Base-by-base conservation (phyloP, 495 filamentous ascomycete species). In the Penicillium robsamsonii region DNA sequence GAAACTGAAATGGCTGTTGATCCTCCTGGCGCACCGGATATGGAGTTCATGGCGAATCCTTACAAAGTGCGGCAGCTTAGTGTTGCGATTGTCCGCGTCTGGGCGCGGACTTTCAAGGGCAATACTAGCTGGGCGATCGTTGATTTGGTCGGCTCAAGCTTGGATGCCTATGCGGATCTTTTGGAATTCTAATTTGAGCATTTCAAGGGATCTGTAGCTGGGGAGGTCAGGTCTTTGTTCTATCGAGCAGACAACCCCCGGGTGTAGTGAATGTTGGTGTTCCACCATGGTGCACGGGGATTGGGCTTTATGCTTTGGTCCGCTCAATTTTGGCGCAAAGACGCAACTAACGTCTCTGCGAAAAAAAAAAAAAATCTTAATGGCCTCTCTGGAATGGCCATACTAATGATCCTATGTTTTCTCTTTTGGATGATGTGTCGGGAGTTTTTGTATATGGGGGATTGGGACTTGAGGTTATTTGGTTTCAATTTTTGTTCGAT, bases 1-100 rank as follows among this genome's bases (percentile, higher is more conserved):
- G 87, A 91, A 74, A 90, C 87, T 9, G 85, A 88, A 57, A 86
- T 88, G 67, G 84, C 86, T 42, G 83, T 86, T 37, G 71, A 75
- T 62, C 71, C 71, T 8, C 68, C 70, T 7, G 75, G 75, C 9
- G 69, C 73, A 27, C 73, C 72, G 13, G 73, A 79, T 33, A 45
- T 73, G 44, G 74, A 77, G 0, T 78, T 79, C 56, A 67, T 79
- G 57, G 61, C 74, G 22, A 75, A 75, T 50, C 74, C 70, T 15
- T 75, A 69, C 50, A 79, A 79, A 55, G 73, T 72, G 35, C 73
- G 69, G 11, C 76, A 78, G 59, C 68, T 79, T 3, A 79, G 77
- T 58, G 68, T 81, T 56, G 73, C 77, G 11, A 79, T 81, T 55
- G 73, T 81, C n/a, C 76, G 75, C 22, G 76, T 81, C 25, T 81